phyloP scores from a whole-genome alignment of 129 eudicot genomes.

The Cynara cardunculus region DNA sequence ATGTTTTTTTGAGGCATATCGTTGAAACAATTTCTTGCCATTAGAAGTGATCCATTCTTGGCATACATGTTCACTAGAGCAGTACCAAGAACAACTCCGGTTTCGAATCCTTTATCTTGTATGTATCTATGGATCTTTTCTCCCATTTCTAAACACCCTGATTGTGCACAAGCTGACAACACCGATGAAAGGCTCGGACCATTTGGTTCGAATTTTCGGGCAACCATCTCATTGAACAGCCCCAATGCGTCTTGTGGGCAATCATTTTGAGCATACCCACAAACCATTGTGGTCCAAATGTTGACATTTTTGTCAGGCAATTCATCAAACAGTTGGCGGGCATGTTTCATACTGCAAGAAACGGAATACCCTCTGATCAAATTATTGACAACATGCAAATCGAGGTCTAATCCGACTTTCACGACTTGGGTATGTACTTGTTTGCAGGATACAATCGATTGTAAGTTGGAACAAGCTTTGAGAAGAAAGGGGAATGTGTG shows the following conservation, averaged over 20 bases:
- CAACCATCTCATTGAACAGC: conserved; percentile 55
- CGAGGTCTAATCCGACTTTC: conserved; percentile 52
- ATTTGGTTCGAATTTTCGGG: conserved; percentile 50
- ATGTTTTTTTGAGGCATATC: conserved; percentile 48
- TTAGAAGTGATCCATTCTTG: conserved; percentile 53
- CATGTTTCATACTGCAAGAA: conserved; percentile 32
- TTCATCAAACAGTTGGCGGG: conserved; percentile 72
- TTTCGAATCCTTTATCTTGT: conserved; percentile 41
- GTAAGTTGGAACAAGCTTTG: conserved; percentile 53
- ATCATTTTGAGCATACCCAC: conserved; percentile 72
- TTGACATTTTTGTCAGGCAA: conserved; percentile 44
- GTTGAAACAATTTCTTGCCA: conserved; percentile 51
- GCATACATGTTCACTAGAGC: conserved; percentile 91
- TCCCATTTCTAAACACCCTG: conserved; percentile 67
- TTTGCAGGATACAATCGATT: conserved; percentile 20
- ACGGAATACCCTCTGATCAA: conserved; percentile 56
- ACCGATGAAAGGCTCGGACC: conserved; percentile 68
- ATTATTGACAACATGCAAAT: conserved; percentile 67
- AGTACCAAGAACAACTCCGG: conserved; percentile 69
- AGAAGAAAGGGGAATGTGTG: conserved; percentile 80
- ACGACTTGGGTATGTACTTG: conserved; percentile 57
- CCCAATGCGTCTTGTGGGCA: conserved; percentile 39
- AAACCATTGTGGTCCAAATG: conserved; percentile 78
- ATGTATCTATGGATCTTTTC: conserved; percentile 58
- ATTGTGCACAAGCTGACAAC: conserved; percentile 76